These are phyloP conservation scores for Wickerhamomyces canadensis DNA, from an alignment of 805 yeast species.

Conservation along the genomic window DNA sequence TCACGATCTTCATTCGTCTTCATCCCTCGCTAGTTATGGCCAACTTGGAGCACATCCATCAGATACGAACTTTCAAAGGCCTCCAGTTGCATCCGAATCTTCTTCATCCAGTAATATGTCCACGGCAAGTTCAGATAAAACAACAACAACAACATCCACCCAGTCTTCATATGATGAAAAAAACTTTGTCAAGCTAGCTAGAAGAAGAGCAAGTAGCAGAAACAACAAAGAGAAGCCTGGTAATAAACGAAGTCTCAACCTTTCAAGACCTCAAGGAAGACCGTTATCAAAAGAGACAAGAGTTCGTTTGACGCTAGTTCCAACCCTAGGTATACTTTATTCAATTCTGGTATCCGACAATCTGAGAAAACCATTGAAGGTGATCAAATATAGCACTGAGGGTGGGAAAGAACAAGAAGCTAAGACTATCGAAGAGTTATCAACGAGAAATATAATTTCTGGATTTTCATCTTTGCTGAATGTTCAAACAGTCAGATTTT, in stretches of 20 bases:
- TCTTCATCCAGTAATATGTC: neutral
- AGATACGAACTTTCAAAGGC: neutral
- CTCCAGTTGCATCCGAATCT: neutral
- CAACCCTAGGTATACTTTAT: slow-evolving; percentile 38
- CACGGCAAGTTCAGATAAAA: neutral
- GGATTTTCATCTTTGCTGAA: slow-evolving; percentile 20
- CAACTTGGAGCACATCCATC: too few species aligned
- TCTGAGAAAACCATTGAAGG: slow-evolving; percentile 17
- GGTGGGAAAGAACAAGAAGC: slow-evolving; percentile 7
- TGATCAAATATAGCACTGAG: slow-evolving; percentile 16
- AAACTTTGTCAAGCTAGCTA: slow-evolving; percentile 20
- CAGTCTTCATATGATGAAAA: slow-evolving; percentile 6
- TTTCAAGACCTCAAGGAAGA: slow-evolving; percentile 28
- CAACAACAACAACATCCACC: slow-evolving; percentile 1
- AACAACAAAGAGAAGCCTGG: slow-evolving; percentile 14
- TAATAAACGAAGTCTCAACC: slow-evolving; percentile 5
- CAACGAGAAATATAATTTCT: slow-evolving; percentile 15
- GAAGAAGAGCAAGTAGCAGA: slow-evolving; percentile 20
- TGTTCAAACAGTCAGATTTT: slow-evolving; percentile 17
- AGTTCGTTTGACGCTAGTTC: slow-evolving; percentile 42
- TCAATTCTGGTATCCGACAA: slow-evolving; percentile 33
- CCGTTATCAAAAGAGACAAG: slow-evolving; percentile 48
- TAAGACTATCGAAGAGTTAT: slow-evolving; percentile 16
- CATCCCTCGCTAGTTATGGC: neutral
- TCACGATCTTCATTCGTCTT: neutral